These are phyloP conservation scores for Penicillium sp. DNA, from an alignment of 2,329 filamentous ascomycete species.

Conservation along the genomic window DNA sequence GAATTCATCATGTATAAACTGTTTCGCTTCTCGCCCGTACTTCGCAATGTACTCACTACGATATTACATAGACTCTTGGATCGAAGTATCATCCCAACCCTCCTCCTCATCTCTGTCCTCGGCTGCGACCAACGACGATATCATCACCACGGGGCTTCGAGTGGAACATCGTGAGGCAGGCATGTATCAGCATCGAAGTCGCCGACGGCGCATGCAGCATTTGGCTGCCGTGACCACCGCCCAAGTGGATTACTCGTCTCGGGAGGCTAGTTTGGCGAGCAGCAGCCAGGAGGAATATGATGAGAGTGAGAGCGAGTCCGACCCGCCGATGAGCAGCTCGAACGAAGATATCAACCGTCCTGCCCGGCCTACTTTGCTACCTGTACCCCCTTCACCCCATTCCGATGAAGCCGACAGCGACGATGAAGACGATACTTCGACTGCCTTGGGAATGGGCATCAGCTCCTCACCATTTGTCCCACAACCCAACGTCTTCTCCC, in stretches of 20 bases:
- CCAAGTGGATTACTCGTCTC: constrained; percentile 44
- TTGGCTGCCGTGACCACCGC: constrained; percentile 42
- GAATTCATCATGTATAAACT: constrained; percentile 23
- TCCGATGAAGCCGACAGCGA: constrained; percentile 44
- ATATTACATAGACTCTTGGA: constrained; percentile 80
- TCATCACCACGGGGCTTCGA: constrained; percentile 83
- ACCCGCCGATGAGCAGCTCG: constrained; percentile 67
- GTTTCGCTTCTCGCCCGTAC: constrained; percentile 10
- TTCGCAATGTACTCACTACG: constrained; percentile 47
- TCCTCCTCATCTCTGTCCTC: constrained; percentile 91
- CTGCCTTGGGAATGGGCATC: constrained; percentile 70
- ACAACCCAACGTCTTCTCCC: constrained; percentile 89
- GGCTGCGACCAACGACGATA: constrained; percentile 71
- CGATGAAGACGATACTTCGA: constrained; percentile 76
- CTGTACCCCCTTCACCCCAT: constrained; percentile 21
- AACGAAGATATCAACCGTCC: constrained; percentile 57
- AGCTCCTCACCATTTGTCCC: constrained; percentile 68
- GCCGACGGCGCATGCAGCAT: constrained; percentile 46
- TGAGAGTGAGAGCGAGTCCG: constrained; percentile 88
- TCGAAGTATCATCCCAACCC: constrained; percentile 88
- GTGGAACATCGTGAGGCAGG: constrained; percentile 62
- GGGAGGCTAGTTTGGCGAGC: constrained; percentile 50
- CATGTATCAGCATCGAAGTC: constrained; percentile 62
- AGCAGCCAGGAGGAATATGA: constrained; percentile 96
- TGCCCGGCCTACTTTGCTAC: constrained; percentile 25